A percentile compares a stretch with the other conserved stretches of the same genome.
phyloP scores from a whole-genome alignment of 805 yeast species.

The Spathaspora arborariae region DNA sequence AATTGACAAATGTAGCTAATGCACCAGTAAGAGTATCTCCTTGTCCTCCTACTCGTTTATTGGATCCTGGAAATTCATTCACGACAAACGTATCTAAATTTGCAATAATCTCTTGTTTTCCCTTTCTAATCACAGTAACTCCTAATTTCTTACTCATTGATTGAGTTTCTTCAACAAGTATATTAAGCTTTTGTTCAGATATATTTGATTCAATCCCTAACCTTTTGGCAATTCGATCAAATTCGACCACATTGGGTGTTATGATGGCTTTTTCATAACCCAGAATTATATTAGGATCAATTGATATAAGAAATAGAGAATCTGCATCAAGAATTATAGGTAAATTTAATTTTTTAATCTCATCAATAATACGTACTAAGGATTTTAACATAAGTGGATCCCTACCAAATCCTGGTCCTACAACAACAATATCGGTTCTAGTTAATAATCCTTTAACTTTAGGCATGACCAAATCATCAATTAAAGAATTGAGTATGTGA shows the following conservation, averaged over 20 bases:
- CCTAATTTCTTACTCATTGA: slow-evolving; percentile 48
- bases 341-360: slow-evolving; percentile 49
- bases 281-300: slow-evolving; percentile 49
- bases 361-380: slow-evolving; percentile 53
- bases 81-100: slow-evolving; percentile 40
- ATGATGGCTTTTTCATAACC: slow-evolving; percentile 61
- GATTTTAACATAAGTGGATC: slow-evolving; percentile 64
- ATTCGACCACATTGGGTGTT: slow-evolving; percentile 91
- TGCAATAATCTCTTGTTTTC: slow-evolving; percentile 61
- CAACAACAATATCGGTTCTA: slow-evolving; percentile 74
- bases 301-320: slow-evolving; percentile 65
- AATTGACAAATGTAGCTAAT: slow-evolving; percentile 75
- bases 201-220: slow-evolving; percentile 31
- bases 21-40: slow-evolving; percentile 91
- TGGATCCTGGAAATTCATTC: slow-evolving; percentile 56
- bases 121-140: slow-evolving; percentile 71
- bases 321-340: slow-evolving; percentile 92
- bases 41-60: slow-evolving; percentile 90
- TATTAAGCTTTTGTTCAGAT: slow-evolving; percentile 13
- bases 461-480: slow-evolving; percentile 48
- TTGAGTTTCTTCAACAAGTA: slow-evolving; percentile 27
- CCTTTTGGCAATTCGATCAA: slow-evolving; percentile 59
- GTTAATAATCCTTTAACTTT: slow-evolving; percentile 53
- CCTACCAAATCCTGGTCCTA: slow-evolving; percentile 95
- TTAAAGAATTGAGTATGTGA: slow-evolving; percentile 25